Conservation (phyloP, 345 rosid genomes). For the Eutrema heterophyllum region DNA sequence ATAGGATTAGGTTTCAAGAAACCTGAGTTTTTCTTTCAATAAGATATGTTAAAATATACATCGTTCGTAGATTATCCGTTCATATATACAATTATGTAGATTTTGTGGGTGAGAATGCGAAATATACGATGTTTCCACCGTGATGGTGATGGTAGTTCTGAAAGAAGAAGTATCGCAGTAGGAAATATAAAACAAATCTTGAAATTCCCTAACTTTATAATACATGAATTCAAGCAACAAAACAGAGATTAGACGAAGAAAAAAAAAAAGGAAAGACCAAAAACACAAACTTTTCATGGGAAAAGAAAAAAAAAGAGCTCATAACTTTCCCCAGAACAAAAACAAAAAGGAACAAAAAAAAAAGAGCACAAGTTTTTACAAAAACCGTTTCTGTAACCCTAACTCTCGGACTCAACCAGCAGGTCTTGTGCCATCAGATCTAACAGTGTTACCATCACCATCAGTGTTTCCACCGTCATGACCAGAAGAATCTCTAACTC, state of each 20-base stretch:
- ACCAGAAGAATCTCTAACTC: conserved; percentile 26
- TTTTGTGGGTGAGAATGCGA: not conserved
- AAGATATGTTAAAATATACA: not conserved
- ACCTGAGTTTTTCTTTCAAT: not conserved
- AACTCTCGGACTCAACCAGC: not conserved
- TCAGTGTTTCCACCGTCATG: not conserved
- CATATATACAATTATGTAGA: not conserved
- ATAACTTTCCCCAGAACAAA: not conserved
- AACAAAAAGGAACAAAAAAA: not conserved
- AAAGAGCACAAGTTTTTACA: not conserved
- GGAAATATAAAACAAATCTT: not conserved
- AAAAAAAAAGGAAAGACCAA: not conserved
- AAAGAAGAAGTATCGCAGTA: not conserved
- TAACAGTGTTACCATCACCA: not conserved
- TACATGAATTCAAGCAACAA: conserved; percentile 14
- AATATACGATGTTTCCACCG: too few species aligned
- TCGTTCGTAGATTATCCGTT: not conserved
- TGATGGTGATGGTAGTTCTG: not conserved
- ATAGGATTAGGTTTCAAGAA: not conserved
- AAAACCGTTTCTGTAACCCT: not conserved
- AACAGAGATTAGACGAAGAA: not conserved
- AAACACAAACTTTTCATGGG: not conserved
- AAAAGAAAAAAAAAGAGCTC: not conserved
- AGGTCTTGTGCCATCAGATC: not conserved
- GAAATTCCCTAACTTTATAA: not conserved